phyloP scores from a whole-genome alignment of 192 early-diverging fungal genomes.

The Radiomyces spectabilis region DNA sequence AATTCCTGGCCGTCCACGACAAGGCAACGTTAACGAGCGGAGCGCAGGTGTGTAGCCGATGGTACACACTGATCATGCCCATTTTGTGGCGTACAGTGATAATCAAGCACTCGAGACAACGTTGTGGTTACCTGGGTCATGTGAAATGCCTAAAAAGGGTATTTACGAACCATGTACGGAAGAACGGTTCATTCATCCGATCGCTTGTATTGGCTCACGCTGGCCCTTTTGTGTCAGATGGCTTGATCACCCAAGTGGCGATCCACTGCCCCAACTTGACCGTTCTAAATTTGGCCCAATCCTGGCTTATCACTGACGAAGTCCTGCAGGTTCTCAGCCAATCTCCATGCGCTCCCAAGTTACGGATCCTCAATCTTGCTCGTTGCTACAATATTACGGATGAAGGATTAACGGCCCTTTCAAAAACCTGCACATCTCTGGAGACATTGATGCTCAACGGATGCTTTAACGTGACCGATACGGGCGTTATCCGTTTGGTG shows the following conservation, averaged over 20 bases:
- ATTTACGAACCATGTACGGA: no score
- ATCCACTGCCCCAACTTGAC: conserved; percentile 29
- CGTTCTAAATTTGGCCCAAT: conserved; percentile 27
- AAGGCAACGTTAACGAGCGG: no score
- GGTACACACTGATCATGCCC: no score
- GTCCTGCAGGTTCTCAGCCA: conserved; percentile 20
- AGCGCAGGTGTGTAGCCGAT: no score
- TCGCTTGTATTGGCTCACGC: conserved; percentile 1
- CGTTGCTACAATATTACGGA: conserved; percentile 34
- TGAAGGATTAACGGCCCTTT: conserved; percentile 18
- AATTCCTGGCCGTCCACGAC: no score
- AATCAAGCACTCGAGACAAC: no score
- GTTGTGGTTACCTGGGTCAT: no score
- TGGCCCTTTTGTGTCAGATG: conserved; percentile 24
- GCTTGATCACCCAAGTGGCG: conserved; percentile 24
- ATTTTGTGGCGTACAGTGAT: no score
- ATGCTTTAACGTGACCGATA: conserved; percentile 7
- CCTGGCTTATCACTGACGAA: conserved; percentile 27
- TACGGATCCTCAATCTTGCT: conserved; percentile 28
- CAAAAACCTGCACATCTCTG: conserved; percentile 13
- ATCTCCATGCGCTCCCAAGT: conserved; percentile 4
- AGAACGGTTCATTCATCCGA: no score
- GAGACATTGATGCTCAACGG: conserved; percentile 7
- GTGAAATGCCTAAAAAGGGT: no score
- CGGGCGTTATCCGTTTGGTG: conserved; percentile 7